Percentiles rank a stretch among this genome's conserved stretches.
These are phyloP conservation scores for Coccomyxa subellipsoidea DNA, from an alignment of 163 green algal genomes.

Conservation along the genomic window DNA sequence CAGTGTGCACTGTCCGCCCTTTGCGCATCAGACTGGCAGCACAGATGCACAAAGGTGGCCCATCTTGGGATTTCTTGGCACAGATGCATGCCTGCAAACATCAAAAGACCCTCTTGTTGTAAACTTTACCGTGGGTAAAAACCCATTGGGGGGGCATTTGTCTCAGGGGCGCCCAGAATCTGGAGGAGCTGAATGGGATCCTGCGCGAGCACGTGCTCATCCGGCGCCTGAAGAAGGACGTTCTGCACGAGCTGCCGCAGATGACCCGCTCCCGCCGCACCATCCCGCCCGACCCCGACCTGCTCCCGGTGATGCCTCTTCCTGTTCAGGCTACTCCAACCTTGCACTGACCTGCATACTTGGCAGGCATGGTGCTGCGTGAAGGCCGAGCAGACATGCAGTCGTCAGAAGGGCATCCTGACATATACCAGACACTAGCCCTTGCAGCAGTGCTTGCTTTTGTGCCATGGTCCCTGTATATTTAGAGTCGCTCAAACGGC, in stretches of 20 bases:
- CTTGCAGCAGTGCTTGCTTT: no score
- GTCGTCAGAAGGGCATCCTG: no score
- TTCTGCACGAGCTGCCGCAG: slow-evolving; percentile 58
- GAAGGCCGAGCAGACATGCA: no score
- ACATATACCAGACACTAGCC: no score
- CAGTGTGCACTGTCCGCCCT: no score
- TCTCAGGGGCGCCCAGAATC: slow-evolving; percentile 32
- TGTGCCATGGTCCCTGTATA: no score
- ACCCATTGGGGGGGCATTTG: not conserved
- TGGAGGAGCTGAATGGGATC: slow-evolving; percentile 55
- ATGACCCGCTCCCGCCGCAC: slow-evolving; percentile 41
- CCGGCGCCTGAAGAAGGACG: slow-evolving; percentile 54
- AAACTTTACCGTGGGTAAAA: not conserved
- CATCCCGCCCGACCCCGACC: slow-evolving; percentile 9
- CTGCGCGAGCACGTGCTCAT: slow-evolving; percentile 50
- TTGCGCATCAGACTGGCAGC: not conserved
- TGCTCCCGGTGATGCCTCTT: not conserved
- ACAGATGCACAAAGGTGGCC: not conserved
- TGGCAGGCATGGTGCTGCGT: no score
- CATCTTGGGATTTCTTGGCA: no score
- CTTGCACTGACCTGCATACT: no score
- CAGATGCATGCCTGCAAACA: no score
- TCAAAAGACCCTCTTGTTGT: no score
- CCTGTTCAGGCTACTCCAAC: no score
- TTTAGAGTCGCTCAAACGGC: not conserved